These are phyloP conservation scores for Pleurotus cornucopiae DNA, from an alignment of 768 basidiomycete genomes.

Conservation along the genomic window DNA sequence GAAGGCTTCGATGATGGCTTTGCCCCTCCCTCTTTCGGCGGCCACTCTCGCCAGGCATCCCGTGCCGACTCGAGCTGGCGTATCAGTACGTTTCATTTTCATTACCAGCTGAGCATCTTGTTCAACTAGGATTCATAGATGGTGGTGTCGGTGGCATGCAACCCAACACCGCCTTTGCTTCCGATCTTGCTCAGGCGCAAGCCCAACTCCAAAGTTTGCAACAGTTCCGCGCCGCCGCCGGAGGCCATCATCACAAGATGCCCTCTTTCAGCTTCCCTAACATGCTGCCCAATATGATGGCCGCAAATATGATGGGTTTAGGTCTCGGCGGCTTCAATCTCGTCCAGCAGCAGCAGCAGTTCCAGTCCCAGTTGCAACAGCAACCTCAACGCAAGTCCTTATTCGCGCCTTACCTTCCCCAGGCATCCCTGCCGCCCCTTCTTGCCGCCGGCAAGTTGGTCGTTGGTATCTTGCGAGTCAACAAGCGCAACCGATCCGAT, in stretches of 20 bases:
- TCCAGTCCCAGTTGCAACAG: constrained; percentile 94
- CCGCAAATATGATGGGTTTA: constrained; percentile 93
- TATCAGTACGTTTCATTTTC: constrained; percentile 57
- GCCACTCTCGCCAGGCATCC: constrained; percentile 71
- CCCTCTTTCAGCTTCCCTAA: constrained; percentile 97
- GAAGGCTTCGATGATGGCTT: constrained; percentile 85
- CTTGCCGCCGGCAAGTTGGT: constrained; percentile 96
- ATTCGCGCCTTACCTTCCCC: constrained; percentile 97
- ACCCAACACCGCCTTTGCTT: constrained; percentile 58
- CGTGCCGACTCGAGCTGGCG: constrained; percentile 86
- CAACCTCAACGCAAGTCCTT: constrained; percentile 97
- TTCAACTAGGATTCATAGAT: constrained; percentile 34
- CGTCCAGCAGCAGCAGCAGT: constrained; percentile 89
- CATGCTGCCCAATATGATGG: constrained; percentile 97
- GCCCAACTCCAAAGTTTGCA: constrained; percentile 94
- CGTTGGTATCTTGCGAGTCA: constrained; percentile 94
- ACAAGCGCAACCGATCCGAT: constrained; percentile 97
- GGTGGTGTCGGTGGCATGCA: constrained; percentile 71
- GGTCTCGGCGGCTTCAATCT: constrained; percentile 79
- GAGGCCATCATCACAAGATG: constrained; percentile 96
- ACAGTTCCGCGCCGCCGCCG: constrained; percentile 93
- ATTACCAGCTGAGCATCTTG: neutral
- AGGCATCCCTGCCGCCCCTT: constrained; percentile 94
- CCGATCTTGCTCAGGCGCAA: constrained; percentile 94
- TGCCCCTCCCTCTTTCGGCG: constrained; percentile 54